Percentiles rank a stretch among this genome's conserved stretches.
Evolutionary conservation across 202 grass and related monocot genomes (phyloP).

Genomic region (Schoenoplectus tabernaemontani): DNA sequence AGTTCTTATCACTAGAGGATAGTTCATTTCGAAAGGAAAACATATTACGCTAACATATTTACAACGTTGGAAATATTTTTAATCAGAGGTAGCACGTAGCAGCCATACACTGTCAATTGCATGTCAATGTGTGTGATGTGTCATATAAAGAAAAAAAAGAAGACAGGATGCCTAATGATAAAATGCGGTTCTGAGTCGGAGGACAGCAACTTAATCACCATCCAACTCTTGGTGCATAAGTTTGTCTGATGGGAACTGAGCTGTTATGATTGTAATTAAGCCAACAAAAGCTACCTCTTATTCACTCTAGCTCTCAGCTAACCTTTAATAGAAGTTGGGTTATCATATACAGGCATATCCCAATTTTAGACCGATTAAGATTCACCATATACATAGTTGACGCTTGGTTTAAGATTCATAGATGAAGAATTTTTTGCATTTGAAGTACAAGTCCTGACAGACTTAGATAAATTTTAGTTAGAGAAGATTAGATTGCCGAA

Average conservation of each 20-base stretch:
- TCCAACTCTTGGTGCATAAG: conserved; percentile 1
- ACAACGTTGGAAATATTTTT: not conserved
- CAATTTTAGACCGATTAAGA: not conserved
- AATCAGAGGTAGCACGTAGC: not conserved
- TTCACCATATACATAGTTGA: not conserved
- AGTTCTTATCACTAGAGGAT: too few species aligned
- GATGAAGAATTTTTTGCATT: too few species aligned
- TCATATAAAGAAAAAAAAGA: not conserved
- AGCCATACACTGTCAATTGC: not conserved
- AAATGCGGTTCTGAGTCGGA: not conserved
- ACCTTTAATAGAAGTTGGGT: conserved; percentile 8
- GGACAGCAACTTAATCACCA: not conserved
- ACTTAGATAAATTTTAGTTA: too few species aligned
- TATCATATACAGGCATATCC: not conserved
- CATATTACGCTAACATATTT: not conserved
- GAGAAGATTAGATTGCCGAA: too few species aligned
- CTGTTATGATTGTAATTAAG: conserved; percentile 8
- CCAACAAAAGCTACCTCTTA: conserved; percentile 25
- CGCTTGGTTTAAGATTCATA: too few species aligned
- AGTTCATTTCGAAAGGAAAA: too few species aligned
- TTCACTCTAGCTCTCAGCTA: not conserved
- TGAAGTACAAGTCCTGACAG: too few species aligned
- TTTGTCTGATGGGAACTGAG: conserved; percentile 1
- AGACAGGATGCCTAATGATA: not conserved
- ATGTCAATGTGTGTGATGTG: not conserved